These are phyloP conservation scores for Phytopythium kandeliae DNA, from an alignment of 352 stramenopile genomes.

Conservation along the genomic window DNA sequence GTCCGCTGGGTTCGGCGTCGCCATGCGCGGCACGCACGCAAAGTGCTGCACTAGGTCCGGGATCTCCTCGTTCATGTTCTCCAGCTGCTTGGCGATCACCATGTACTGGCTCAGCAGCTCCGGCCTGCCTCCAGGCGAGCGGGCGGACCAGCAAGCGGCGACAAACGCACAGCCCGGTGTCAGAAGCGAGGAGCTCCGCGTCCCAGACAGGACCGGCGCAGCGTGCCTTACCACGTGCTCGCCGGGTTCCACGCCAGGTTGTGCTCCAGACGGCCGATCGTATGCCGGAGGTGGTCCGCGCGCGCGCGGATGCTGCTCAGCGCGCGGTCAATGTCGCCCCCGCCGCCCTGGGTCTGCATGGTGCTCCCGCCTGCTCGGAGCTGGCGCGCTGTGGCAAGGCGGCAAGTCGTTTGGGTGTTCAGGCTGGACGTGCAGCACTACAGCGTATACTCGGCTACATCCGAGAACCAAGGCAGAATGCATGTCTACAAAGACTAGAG, in stretches of 20 bases:
- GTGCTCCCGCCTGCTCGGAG: no score
- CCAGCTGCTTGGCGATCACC: constrained; percentile 82
- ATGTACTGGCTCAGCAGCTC: constrained; percentile 83
- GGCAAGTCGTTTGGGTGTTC: no score
- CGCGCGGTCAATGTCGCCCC: constrained; percentile 68
- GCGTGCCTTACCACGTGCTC: constrained; percentile 52
- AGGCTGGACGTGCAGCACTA: no score
- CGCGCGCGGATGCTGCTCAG: constrained; percentile 76
- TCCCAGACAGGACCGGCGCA: neutral
- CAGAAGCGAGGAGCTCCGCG: neutral
- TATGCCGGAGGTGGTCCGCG: constrained; percentile 77
- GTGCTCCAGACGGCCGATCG: constrained; percentile 65
- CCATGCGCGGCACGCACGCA: constrained; percentile 77
- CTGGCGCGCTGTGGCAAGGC: no score
- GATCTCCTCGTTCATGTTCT: constrained; percentile 88
- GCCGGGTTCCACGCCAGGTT: constrained; percentile 76
- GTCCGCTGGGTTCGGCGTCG: constrained; percentile 68
- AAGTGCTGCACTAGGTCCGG: constrained; percentile 83
- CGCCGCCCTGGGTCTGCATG: constrained; percentile 28
- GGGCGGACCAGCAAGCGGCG: neutral
- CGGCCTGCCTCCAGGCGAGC: constrained; percentile 35
- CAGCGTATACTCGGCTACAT: no score
- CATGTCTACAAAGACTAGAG: no score
- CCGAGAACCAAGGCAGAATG: no score
- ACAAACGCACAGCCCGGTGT: neutral